Conservation (phyloP, 768 basidiomycete genomes). For the Omphalotus guepiniiformis region DNA sequence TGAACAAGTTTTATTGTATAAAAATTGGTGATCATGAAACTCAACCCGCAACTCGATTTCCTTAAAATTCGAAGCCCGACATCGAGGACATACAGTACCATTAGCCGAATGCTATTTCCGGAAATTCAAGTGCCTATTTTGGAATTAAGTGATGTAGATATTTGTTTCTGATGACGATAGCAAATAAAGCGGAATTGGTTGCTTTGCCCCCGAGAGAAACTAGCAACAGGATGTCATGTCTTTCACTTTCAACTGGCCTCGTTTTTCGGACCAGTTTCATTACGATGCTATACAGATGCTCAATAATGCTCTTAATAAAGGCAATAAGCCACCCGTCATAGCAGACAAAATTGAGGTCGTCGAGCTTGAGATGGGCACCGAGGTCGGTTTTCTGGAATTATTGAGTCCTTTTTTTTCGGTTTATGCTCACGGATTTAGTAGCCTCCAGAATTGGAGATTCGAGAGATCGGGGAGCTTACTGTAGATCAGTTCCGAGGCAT, state of each 20-base stretch:
- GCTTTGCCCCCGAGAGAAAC: too few species aligned
- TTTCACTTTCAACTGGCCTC: conserved; percentile 94
- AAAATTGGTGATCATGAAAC: too few species aligned
- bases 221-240: conserved; percentile 49
- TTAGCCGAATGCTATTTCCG: too few species aligned
- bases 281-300: conserved; percentile 96
- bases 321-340: conserved; percentile 95
- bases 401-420: background rate
- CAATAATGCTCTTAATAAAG: conserved; percentile 95
- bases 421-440: conserved; percentile 23
- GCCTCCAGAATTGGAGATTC: conserved; percentile 96
- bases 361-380: conserved; percentile 98
- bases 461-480: conserved; percentile 96
- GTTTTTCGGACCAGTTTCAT: conserved; percentile 96
- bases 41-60: too few species aligned
- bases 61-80: too few species aligned
- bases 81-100: too few species aligned
- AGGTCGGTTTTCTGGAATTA: conserved; percentile 45
- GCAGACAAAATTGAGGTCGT: conserved; percentile 97
- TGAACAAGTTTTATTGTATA: too few species aligned
- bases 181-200: too few species aligned
- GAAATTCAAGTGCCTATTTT: too few species aligned
- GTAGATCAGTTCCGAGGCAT: conserved; percentile 96
- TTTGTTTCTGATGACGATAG: too few species aligned
- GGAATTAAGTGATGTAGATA: too few species aligned